Evolutionary conservation across 352 stramenopile genomes (phyloP), one percentile per base, ranked within the genome.

Genomic region (Thraustochytrium striatum): DNA sequence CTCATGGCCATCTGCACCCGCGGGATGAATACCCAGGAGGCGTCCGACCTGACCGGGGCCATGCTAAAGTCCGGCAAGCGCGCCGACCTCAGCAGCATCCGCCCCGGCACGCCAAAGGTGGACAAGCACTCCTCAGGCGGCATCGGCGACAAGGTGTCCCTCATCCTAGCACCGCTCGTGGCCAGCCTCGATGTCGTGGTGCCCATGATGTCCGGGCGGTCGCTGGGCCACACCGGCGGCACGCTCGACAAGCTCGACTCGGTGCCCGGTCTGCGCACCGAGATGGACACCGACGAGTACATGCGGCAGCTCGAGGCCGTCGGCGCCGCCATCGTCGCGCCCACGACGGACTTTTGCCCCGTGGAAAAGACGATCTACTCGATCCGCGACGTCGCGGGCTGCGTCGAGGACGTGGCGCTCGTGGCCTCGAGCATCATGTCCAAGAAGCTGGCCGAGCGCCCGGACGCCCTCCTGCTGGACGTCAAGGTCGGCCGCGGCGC

Each of bases 231-330:
- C 73, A 90, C 87, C 1, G 87, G 87, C 38, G 87, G 87, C 21
- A 91, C 87, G 1, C 86, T 91, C 69, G 87, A 91, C 65, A 91
- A 91, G 61, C 68, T 91, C 5, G 87, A 91, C 78, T 84, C 55
- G 1, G 89, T 91, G 68, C 85, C 84, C 2, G 87, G 87, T 1
- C 88, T 86, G 79, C 57, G 62, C 41, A 84, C 82, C 8, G 61
- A 84, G 43, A 75, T 85, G 2, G 58, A 36, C 53, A 78, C 81
- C 0, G 47, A 82, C 82, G 19, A 52, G n/a, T 78, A 83, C 30
- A 65, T 85, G 47, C 82, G 70, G 78, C 81, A 57, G 83, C 82
- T 72, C 68, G 62, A 72, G 16, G 57, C 41, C 2, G 55, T 43
- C 82, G 30, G 78, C 43, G 44, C 25, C 36, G 72, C 72, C 30